Percentiles rank a stretch among this genome's conserved stretches.
These are phyloP conservation scores for Arthrobotrys musiformis DNA, from an alignment of 2,329 filamentous ascomycete species.

Conservation along the genomic window DNA sequence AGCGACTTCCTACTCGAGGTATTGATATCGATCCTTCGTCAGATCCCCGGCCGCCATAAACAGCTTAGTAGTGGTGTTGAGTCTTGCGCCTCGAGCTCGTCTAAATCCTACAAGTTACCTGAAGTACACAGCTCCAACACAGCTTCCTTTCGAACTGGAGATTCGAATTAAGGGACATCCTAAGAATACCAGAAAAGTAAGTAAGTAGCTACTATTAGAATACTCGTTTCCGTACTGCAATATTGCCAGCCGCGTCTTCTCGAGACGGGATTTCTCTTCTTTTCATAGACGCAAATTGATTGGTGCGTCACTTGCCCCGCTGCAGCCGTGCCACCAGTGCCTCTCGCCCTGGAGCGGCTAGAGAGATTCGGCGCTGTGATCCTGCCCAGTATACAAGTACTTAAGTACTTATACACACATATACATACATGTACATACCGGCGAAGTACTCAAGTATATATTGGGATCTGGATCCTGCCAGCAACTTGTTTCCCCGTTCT, in stretches of 20 bases:
- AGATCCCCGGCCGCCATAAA: not conserved
- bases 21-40: slow-evolving; percentile 21
- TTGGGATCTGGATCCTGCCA: not conserved
- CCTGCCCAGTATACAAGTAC: not conserved
- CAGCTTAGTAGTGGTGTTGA: slow-evolving; percentile 7
- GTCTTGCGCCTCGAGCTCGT: not conserved
- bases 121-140: slow-evolving; percentile 31
- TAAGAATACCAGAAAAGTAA: too few relatives aligned
- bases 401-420: too few relatives aligned
- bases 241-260: too few relatives aligned
- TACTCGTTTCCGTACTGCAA: too few relatives aligned
- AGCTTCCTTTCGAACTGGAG: not conserved
- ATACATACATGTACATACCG: too few relatives aligned
- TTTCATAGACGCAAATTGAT: not conserved
- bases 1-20: slow-evolving; percentile 25
- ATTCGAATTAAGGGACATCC: too few relatives aligned
- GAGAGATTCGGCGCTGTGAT: not conserved
- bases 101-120: slow-evolving; percentile 12
- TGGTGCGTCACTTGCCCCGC: slow-evolving; percentile 24
- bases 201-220: too few relatives aligned
- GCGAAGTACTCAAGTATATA: too few relatives aligned
- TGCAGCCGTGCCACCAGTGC: slow-evolving; percentile 15
- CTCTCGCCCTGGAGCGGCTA: slow-evolving; percentile 17
- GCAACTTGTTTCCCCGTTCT: not conserved
- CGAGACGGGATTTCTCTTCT: slow-evolving; percentile 6